A percentile compares a stretch with the other conserved stretches of the same genome.
Evolutionary conservation across 768 basidiomycete species (phyloP).

Genomic region (Pleurotus platypus): DNA sequence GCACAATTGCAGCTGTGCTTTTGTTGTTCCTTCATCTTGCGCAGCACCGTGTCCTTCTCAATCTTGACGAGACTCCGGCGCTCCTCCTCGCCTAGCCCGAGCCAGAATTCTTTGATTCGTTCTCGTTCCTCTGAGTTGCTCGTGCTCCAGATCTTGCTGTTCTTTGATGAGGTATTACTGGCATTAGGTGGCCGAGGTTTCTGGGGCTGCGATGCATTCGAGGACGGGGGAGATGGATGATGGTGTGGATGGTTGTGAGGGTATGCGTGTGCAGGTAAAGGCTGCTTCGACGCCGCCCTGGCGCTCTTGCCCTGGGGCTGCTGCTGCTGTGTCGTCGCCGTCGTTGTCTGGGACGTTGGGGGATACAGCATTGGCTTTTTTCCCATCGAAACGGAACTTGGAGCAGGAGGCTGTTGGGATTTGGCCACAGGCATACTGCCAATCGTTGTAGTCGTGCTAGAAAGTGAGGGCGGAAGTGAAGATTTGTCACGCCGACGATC

Average conservation of each 20-base stretch:
- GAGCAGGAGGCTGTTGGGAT: slow-evolving; percentile 1
- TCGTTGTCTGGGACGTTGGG: slow-evolving; percentile 4
- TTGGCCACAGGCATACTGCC: background rate
- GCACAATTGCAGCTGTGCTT: slow-evolving; percentile 94
- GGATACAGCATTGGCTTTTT: slow-evolving; percentile 14
- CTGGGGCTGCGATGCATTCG: slow-evolving; percentile 17
- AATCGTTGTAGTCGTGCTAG: slow-evolving; percentile 6
- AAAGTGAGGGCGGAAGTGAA: slow-evolving; percentile 4
- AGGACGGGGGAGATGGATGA: slow-evolving; percentile 48
- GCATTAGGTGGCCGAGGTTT: slow-evolving; percentile 28
- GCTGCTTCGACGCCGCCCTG: slow-evolving; percentile 43
- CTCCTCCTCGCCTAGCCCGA: slow-evolving; percentile 87
- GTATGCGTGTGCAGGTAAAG: slow-evolving; percentile 44
- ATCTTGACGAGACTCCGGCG: slow-evolving; percentile 90
- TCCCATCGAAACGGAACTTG: slow-evolving; percentile 9
- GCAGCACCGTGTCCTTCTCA: slow-evolving; percentile 95
- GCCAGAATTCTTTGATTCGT: slow-evolving; percentile 98
- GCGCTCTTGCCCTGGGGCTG: slow-evolving; percentile 11
- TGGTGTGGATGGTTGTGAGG: slow-evolving; percentile 38
- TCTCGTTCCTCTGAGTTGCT: slow-evolving; percentile 91
- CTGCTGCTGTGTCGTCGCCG: slow-evolving; percentile 5
- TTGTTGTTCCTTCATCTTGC: slow-evolving; percentile 99
- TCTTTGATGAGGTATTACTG: slow-evolving; percentile 31
- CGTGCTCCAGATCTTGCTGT: slow-evolving; percentile 92
- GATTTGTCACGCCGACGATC: slow-evolving; percentile 10